phyloP scores from a whole-genome alignment of 2,329 filamentous ascomycete genomes.

The Tolypocladium guangdongense region DNA sequence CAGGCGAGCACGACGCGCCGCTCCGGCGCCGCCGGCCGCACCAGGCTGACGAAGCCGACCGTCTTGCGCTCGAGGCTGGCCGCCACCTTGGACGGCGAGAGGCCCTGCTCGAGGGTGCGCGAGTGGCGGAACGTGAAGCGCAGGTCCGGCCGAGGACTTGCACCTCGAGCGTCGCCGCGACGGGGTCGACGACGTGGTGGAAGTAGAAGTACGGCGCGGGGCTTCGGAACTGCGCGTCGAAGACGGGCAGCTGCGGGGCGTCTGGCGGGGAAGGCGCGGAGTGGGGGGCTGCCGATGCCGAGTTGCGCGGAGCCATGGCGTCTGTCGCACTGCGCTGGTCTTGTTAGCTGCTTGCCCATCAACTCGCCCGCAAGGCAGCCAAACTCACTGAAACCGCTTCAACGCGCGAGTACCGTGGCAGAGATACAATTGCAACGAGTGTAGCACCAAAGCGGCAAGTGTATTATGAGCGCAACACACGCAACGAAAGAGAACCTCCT shows the following conservation, averaged over 20 bases:
- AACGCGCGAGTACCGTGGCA: too few species aligned
- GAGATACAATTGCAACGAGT: background rate
- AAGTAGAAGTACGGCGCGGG: constrained; percentile 16
- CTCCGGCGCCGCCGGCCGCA: background rate
- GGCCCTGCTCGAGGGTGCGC: constrained; percentile 5
- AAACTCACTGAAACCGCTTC: background rate
- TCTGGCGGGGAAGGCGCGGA: background rate
- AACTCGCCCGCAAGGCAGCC: background rate
- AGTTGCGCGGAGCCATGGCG: background rate
- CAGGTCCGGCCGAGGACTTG: constrained; percentile 22
- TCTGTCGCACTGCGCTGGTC: background rate
- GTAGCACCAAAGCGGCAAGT: background rate
- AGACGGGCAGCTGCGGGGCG: constrained; percentile 2
- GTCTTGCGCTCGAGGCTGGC: constrained; percentile 17
- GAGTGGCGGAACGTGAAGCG: constrained; percentile 17
- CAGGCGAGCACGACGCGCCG: constrained; percentile 18
- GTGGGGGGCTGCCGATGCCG: background rate
- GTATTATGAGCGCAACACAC: too few species aligned
- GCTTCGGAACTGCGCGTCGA: constrained; percentile 11
- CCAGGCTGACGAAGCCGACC: constrained; percentile 19
- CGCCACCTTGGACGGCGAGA: constrained; percentile 1
- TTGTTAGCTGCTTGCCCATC: background rate
- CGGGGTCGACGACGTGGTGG: constrained; percentile 16
- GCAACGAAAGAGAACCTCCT: too few species aligned
- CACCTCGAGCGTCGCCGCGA: constrained; percentile 12